Evolutionary conservation across 352 stramenopile species (phyloP).

Genomic region (Pythium dissimile): DNA sequence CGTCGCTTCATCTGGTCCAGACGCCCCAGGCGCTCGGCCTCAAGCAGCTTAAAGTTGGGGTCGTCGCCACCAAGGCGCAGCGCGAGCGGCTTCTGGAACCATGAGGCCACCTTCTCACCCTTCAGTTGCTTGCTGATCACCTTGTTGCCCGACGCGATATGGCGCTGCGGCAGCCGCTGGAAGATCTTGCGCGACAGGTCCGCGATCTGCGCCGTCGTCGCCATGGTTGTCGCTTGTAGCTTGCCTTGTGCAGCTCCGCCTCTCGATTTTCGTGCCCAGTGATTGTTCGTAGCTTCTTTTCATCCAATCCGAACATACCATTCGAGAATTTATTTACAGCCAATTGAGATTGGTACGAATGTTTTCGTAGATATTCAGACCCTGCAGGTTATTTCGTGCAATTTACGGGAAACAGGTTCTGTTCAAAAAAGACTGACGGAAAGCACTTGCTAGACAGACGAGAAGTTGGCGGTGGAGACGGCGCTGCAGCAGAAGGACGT

Average conservation of each 20-base stretch:
- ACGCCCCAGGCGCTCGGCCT: conserved; percentile 70
- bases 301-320: background rate
- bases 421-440: background rate
- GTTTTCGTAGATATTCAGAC: too few relatives aligned
- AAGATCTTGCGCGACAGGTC: conserved; percentile 87
- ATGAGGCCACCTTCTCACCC: conserved; percentile 81
- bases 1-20: conserved; percentile 86
- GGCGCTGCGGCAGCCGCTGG: conserved; percentile 80
- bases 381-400: too few relatives aligned
- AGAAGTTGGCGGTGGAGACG: too few relatives aligned
- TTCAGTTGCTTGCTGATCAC: conserved; percentile 88
- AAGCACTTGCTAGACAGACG: background rate
- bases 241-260: too few relatives aligned
- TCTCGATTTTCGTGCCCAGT: too few relatives aligned
- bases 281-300: conserved; percentile 1
- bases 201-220: conserved; percentile 55
- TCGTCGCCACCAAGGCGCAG: conserved; percentile 76
- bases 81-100: conserved; percentile 83
- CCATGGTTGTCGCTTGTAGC: conserved; percentile 18
- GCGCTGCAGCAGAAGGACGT: background rate
- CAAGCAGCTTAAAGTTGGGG: conserved; percentile 82
- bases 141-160: conserved; percentile 82
- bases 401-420: too few relatives aligned
- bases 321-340: too few relatives aligned
- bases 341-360: too few relatives aligned